These are phyloP conservation scores for Ceratobasidium sp. DNA, from an alignment of 1,284 basidiomycete species.

Conservation along the genomic window DNA sequence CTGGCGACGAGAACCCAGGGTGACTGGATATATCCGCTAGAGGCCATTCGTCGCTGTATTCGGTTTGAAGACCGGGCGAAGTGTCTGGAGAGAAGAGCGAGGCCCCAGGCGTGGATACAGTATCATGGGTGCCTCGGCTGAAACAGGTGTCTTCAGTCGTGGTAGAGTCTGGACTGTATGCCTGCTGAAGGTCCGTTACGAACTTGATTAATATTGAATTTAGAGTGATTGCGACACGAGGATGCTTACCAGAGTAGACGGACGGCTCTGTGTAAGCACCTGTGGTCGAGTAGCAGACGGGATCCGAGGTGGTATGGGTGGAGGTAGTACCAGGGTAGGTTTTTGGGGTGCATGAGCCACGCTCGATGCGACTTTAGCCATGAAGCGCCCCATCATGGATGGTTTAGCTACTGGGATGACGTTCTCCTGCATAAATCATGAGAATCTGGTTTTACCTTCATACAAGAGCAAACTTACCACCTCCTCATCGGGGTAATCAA, in stretches of 20 bases:
- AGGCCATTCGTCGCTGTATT: not conserved
- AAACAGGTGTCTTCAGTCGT: not conserved
- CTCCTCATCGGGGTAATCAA: not conserved
- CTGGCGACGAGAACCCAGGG: not conserved
- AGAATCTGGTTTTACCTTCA: too few relatives aligned
- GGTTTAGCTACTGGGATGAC: not conserved
- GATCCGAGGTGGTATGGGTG: not conserved
- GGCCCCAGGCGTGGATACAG: not conserved
- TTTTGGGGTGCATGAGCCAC: not conserved
- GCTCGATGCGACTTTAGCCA: not conserved
- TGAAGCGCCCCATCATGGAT: not conserved
- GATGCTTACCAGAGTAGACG: not conserved
- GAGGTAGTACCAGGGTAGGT: not conserved
- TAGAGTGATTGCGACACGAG: too few relatives aligned
- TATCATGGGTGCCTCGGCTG: not conserved
- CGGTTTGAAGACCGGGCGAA: not conserved
- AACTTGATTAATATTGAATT: too few relatives aligned
- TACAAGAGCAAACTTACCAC: too few relatives aligned
- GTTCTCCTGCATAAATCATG: too few relatives aligned
- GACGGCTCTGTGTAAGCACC: not conserved
- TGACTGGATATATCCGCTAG: not conserved
- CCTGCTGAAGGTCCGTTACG: not conserved
- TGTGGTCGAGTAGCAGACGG: not conserved
- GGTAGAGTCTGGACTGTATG: not conserved
- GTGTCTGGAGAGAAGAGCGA: not conserved